phyloP scores from a whole-genome alignment of 306 rosid genomes.

The Prunus padus region DNA sequence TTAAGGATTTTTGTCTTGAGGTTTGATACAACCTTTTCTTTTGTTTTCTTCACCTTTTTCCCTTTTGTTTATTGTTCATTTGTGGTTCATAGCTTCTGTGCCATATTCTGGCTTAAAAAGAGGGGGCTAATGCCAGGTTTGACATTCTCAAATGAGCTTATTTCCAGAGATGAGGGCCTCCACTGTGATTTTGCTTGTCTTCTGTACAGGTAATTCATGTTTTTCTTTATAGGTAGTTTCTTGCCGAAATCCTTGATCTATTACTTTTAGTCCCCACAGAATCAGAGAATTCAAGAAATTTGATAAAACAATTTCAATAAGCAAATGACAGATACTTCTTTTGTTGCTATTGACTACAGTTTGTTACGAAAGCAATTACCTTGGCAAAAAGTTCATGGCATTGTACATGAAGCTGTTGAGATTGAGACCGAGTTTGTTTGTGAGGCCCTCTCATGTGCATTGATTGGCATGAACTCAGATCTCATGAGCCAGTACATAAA shows the following conservation, averaged over 20 bases:
- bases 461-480: constrained; percentile 86
- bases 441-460: constrained; percentile 85
- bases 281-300: neutral
- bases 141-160: constrained; percentile 87
- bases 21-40: neutral
- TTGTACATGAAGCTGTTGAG: constrained; percentile 70
- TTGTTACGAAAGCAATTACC: constrained; percentile 57
- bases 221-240: neutral
- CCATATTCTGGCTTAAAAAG: constrained; percentile 95
- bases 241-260: neutral
- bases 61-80: constrained; percentile 13
- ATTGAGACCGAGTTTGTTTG: constrained; percentile 77
- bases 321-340: neutral
- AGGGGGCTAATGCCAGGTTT: constrained; percentile 88
- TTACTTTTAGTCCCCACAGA: neutral
- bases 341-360: constrained; percentile 31
- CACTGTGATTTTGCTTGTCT: constrained; percentile 97
- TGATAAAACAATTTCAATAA: neutral
- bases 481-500: constrained; percentile 94
- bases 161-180: constrained; percentile 96
- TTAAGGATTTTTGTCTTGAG: neutral
- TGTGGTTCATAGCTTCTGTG: constrained; percentile 70
- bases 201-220: constrained; percentile 58
- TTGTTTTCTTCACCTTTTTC: neutral
- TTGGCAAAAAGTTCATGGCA: constrained; percentile 44